These are phyloP conservation scores for Kodamaea sp. DNA, from an alignment of 1,139 yeast species.

Conservation along the genomic window DNA sequence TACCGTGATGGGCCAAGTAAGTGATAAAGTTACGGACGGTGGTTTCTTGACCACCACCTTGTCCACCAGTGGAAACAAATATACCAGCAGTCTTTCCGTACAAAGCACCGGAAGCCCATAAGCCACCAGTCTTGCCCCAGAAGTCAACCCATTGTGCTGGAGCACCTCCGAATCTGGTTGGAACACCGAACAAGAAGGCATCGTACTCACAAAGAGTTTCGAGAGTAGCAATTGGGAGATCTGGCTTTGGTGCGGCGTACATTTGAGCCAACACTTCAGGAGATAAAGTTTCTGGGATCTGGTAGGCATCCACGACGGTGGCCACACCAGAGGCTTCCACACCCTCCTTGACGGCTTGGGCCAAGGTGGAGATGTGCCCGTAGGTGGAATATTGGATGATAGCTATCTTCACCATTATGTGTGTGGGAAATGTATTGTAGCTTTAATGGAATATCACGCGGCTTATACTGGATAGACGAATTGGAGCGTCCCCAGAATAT, in stretches of 20 bases:
- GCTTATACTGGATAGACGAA: too few relatives aligned
- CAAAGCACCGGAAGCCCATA: constrained; percentile 53
- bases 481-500: too few relatives aligned
- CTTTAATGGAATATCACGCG: too few relatives aligned
- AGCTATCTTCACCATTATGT: constrained; percentile 38
- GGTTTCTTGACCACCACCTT: constrained; percentile 51
- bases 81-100: constrained; percentile 50
- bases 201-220: constrained; percentile 43
- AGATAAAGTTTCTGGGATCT: constrained; percentile 52
- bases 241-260: constrained; percentile 46
- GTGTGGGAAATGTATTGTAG: not conserved
- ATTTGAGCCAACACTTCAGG: constrained; percentile 39
- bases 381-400: constrained; percentile 63
- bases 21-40: constrained; percentile 41
- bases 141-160: constrained; percentile 50
- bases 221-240: constrained; percentile 41
- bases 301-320: constrained; percentile 38
- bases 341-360: constrained; percentile 42
- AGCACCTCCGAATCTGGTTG: constrained; percentile 50
- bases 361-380: constrained; percentile 59
- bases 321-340: constrained; percentile 37
- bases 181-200: constrained; percentile 51
- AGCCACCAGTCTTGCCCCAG: constrained; percentile 48
- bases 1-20: constrained; percentile 50
- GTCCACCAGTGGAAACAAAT: constrained; percentile 47